Base-by-base conservation (phyloP, 2,329 filamentous ascomycete species). In the Alternaria ethzedia region DNA sequence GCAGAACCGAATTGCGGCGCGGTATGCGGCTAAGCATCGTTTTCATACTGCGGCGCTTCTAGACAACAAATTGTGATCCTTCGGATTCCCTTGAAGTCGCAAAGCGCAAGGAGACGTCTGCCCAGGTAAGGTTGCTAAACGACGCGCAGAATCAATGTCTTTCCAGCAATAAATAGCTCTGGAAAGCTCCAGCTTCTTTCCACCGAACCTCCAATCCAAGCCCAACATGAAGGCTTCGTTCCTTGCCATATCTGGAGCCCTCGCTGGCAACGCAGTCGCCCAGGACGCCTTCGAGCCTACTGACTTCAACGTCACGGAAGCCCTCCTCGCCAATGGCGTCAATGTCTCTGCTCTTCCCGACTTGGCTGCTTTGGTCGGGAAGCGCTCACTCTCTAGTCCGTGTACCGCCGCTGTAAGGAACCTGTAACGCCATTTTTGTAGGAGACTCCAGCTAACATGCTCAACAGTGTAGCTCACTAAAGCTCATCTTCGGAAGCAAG, bases 331-430 rank as follows among this genome's bases (percentile, higher is more conserved):
- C n/a, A 63, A 65, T 47, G 69, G 63, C 13, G 46, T 61, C 57
- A 60, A 70, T 49, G 60, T 65, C 23, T 63, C 56, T 26, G 58
- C 51, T 12, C 49, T 68, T n/a, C 61, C 63, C 13, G 66, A 58
- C 6, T 49, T 66, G 20, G 54, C 54, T n/a, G 45, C 20, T n/a
- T 49, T 61, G 11, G 8, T 20, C 12, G 47, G 52, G 46, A 59
- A 51, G 17, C 50, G 36, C 8, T 59, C 56, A 28, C 20, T 44
- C 23, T 17, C 57, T 17, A 50, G n/a, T 8, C 54, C 54, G 6
- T 71, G 69, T 44, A 51, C 59, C 20, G 44, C 49, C 49, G 69
- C 69, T 51, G 69, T 71, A 64, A 46, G 67, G 11, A 49, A 30
- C 45, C 17, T 20, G 23, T 43, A 10, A 41, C 13, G 20, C 6